Evolutionary conservation across 352 stramenopile species (phyloP).

Genomic region (Phytophthora boehmeriae): DNA sequence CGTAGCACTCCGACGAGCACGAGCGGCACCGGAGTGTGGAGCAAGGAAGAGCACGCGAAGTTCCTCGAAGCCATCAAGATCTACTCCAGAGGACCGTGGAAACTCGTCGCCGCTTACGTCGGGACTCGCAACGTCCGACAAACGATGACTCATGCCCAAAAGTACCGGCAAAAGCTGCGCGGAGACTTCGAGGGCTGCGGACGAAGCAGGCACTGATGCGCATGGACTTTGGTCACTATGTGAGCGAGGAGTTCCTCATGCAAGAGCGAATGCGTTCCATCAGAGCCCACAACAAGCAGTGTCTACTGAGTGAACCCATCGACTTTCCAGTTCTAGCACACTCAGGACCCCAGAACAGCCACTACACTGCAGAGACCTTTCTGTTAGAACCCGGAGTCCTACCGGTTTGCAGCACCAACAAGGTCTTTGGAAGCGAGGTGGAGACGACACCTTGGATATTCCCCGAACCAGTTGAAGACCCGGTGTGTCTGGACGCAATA

Average conservation of each 20-base stretch:
- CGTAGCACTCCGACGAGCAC: constrained; percentile 19
- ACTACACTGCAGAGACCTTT: neutral
- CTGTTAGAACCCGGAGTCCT: neutral
- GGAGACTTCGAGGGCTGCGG: constrained; percentile 59
- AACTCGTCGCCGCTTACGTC: constrained; percentile 65
- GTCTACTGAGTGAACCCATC: constrained; percentile 12
- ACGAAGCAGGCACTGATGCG: constrained; percentile 80
- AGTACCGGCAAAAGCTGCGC: constrained; percentile 68
- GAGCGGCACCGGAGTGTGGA: constrained; percentile 63
- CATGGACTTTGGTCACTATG: constrained; percentile 67
- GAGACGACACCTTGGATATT: constrained; percentile 12
- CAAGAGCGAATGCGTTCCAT: constrained; percentile 63
- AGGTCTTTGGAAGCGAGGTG: constrained; percentile 6
- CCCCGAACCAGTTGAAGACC: constrained; percentile 4
- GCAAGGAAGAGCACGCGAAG: constrained; percentile 62
- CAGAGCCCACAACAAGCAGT: constrained; percentile 6
- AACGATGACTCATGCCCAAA: constrained; percentile 81
- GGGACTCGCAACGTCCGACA: constrained; percentile 73
- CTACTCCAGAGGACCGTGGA: constrained; percentile 74
- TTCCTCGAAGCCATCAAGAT: constrained; percentile 81
- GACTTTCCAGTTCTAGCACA: neutral
- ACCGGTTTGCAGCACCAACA: neutral
- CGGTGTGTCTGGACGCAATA: constrained; percentile 17
- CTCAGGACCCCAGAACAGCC: neutral
- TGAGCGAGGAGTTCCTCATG: constrained; percentile 68